Evolutionary conservation across 257 asterid species (phyloP).

Genomic region (Forsythia viridissima): DNA sequence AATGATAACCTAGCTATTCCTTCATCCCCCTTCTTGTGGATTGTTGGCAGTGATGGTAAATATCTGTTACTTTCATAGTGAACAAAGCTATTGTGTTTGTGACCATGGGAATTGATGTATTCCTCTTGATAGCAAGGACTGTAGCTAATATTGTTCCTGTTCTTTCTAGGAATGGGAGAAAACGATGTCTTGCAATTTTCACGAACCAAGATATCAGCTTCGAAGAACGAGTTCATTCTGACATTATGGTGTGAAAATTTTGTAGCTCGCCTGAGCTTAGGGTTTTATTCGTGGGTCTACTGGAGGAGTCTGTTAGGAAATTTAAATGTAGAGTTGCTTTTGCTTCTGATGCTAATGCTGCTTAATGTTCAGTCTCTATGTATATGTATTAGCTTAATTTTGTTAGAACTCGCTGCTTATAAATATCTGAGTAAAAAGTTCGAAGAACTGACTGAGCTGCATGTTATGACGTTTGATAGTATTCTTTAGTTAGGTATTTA

Average conservation of each 20-base stretch:
- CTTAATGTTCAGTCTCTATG: background rate
- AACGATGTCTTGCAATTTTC: conserved; percentile 24
- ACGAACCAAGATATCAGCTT: conserved; percentile 70
- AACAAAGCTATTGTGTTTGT: background rate
- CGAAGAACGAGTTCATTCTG: conserved; percentile 73
- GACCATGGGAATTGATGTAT: background rate
- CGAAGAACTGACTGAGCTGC: background rate
- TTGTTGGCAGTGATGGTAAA: background rate
- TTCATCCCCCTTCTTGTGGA: background rate
- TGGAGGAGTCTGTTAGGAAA: background rate
- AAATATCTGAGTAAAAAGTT: background rate
- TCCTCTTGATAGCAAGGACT: background rate
- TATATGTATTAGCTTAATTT: background rate
- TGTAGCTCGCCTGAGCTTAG: conserved; percentile 16
- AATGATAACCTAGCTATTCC: background rate
- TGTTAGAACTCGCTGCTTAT: background rate
- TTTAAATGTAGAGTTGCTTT: background rate
- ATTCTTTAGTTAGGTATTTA: background rate
- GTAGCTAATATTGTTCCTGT: background rate
- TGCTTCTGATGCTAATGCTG: background rate
- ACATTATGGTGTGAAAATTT: conserved; percentile 16
- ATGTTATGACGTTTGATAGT: background rate
- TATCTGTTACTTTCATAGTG: background rate
- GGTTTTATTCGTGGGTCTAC: background rate
- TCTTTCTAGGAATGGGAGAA: conserved; percentile 63